phyloP scores from a whole-genome alignment of 2,329 filamentous ascomycete genomes.

The Pseudocercospora eumusae region DNA sequence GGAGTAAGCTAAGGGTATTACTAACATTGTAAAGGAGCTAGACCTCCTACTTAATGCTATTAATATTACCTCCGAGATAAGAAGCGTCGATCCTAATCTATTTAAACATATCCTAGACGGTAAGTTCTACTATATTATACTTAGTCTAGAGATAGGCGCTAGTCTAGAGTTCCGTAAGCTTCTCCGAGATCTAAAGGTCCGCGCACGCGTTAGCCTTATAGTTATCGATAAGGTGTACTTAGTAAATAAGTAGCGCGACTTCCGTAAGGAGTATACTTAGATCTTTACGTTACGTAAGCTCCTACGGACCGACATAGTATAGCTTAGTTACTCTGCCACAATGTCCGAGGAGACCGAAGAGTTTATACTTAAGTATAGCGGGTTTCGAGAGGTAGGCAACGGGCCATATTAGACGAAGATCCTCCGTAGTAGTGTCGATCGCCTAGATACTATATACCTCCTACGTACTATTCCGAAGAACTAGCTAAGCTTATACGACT shows the following conservation, averaged over 20 bases:
- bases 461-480: neutral
- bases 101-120: neutral
- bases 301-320: neutral
- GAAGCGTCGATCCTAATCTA: neutral
- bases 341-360: neutral
- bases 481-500: neutral
- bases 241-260: neutral
- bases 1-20: neutral
- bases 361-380: neutral
- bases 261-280: neutral
- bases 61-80: neutral
- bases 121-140: constrained; percentile 4
- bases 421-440: constrained; percentile 1
- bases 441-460: constrained; percentile 1
- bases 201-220: neutral
- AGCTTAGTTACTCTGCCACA: neutral
- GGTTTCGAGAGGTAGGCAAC: neutral
- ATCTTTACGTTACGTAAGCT: neutral
- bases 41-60: neutral
- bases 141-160: neutral
- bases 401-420: neutral
- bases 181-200: neutral
- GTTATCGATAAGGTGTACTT: neutral
- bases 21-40: neutral
- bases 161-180: neutral